These are phyloP conservation scores for Rhodotorula sp. DNA, from an alignment of 1,284 basidiomycete genomes.

Conservation along the genomic window DNA sequence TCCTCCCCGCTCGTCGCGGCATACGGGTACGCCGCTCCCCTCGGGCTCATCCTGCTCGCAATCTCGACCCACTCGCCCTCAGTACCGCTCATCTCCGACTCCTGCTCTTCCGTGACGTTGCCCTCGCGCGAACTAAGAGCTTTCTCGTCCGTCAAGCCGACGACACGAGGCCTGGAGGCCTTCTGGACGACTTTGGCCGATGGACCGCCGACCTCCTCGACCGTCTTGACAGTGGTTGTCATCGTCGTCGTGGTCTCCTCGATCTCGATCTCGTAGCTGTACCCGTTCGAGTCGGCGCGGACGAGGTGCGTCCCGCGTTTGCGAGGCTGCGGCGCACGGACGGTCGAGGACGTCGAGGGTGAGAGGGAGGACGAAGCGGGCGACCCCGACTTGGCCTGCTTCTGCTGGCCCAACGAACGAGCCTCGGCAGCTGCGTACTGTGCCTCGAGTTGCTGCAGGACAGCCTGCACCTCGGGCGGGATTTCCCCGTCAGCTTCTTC, in stretches of 20 bases:
- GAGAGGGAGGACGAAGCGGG: neutral
- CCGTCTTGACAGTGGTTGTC: constrained; percentile 32
- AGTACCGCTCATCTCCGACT: constrained; percentile 21
- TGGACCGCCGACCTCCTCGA: constrained; percentile 1
- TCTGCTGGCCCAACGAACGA: neutral
- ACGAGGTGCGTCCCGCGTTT: neutral
- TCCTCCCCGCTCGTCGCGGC: too few species aligned
- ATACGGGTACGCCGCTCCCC: neutral
- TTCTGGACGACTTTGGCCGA: neutral
- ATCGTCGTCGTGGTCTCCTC: constrained; percentile 43
- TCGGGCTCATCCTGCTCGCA: constrained; percentile 38
- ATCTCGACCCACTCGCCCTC: constrained; percentile 51
- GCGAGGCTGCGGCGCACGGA: constrained; percentile 31
- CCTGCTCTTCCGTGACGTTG: constrained; percentile 1
- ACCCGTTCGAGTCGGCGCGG: constrained; percentile 29
- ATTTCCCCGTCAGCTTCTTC: constrained; percentile 22
- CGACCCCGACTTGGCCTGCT: too few species aligned
- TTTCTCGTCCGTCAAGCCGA: too few species aligned
- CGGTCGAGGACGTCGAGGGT: constrained; percentile 3
- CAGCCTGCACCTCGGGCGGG: constrained; percentile 23
- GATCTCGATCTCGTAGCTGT: constrained; percentile 51
- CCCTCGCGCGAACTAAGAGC: neutral
- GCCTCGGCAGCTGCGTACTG: neutral
- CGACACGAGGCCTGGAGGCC: too few species aligned
- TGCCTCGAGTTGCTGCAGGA: constrained; percentile 39